Percentiles rank a stretch among this genome's conserved stretches.
Evolutionary conservation across 805 yeast genomes (phyloP).

Genomic region (Zygosaccharomyces lentus): DNA sequence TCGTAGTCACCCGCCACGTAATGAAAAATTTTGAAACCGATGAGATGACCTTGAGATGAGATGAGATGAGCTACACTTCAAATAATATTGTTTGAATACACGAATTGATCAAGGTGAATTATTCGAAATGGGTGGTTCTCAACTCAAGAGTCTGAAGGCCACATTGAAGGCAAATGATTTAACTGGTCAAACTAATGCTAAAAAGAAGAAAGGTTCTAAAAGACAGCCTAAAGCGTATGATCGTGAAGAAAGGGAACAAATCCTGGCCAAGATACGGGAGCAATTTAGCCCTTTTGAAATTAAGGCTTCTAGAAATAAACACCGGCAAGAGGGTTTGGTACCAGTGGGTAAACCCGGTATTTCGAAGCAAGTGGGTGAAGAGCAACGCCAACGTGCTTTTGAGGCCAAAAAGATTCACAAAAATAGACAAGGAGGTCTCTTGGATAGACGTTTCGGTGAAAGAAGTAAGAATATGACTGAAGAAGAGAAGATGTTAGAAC

Average conservation of each 20-base stretch:
- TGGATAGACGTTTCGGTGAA: slow-evolving; percentile 93
- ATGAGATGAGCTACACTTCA: not conserved
- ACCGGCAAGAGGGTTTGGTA: slow-evolving; percentile 42
- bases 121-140: slow-evolving; percentile 72
- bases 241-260: slow-evolving; percentile 59
- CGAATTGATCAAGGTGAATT: not conserved
- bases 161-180: slow-evolving; percentile 73
- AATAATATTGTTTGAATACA: not conserved
- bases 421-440: slow-evolving; percentile 71
- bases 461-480: slow-evolving; percentile 61
- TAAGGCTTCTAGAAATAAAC: slow-evolving; percentile 62
- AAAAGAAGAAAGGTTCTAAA: slow-evolving; percentile 45
- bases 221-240: slow-evolving; percentile 61
- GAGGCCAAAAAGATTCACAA: slow-evolving; percentile 58
- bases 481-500: slow-evolving; percentile 91
- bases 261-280: slow-evolving; percentile 60
- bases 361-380: slow-evolving; percentile 65
- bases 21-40: slow-evolving; percentile 13
- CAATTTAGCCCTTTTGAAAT: slow-evolving; percentile 90
- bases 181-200: slow-evolving; percentile 77
- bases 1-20: slow-evolving; percentile 9
- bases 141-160: slow-evolving; percentile 75
- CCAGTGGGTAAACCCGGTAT: slow-evolving; percentile 67
- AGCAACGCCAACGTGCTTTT: slow-evolving; percentile 55
- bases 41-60: slow-evolving; percentile 20